Evolutionary conservation across 257 asterid species (phyloP), one percentile per base, ranked within the genome.

Genomic region (Parsonsia alboflavescens): DNA sequence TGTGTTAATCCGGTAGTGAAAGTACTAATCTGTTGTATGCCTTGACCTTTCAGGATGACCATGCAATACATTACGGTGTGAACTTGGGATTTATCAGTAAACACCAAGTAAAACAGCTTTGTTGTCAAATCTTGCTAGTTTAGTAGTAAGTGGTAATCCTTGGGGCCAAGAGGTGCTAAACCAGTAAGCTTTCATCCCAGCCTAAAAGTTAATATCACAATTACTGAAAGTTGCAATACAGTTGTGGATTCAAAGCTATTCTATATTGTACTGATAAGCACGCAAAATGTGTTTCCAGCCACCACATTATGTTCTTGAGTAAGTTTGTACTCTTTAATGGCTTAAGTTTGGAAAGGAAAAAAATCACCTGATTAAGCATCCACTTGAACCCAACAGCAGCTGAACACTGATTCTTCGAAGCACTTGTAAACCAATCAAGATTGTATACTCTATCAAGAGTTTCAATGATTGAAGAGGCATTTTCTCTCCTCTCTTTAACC

Each of bases 301-400:
- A 48, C 61, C 13, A 39, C 39, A 19, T 39, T 7, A 8, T 8
- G 13, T 39, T 28, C 66, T 59, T 22, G 42, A 26, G n/a, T 64
- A 36, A 36, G 10, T 50, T 50, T 22, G 22, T 10, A 67, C 53
- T 50, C 70, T 28, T 59, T 26, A 2, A 64, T 64, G 36, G 49
- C 12, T 7, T 30, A 62, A 58, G 11, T 16, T 16, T 36, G 28
- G 26, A 26, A 33, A n/a, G n/a, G n/a, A 64, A 17, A 6, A 36
- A 33, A 3, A 2, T 30, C 8, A 91, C 98, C 97, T 93, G 98
- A 73, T 93, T 93, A 65, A 91, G 92, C 98, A 93, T 93, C 98
- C 98, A 93, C 85, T 93, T 90, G 84, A 93, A 89, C 80, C 98
- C 98, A 50, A 93, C 89, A 7, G 97, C 94, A 69, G 95, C 97